Evolutionary conservation across 768 basidiomycete species (phyloP).

Genomic region (Pleurotus eryngii): DNA sequence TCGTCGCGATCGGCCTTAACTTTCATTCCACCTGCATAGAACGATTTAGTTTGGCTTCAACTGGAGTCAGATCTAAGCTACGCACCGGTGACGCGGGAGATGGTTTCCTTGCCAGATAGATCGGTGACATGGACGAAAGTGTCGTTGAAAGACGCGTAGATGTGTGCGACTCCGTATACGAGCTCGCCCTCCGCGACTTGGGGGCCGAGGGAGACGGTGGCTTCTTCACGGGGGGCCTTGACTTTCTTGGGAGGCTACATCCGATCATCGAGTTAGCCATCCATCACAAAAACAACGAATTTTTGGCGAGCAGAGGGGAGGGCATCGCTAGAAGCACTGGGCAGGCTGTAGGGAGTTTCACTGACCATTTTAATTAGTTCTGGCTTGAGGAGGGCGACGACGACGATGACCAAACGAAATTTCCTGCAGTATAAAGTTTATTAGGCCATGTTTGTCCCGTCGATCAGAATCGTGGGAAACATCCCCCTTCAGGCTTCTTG

Average conservation of each 20-base stretch:
- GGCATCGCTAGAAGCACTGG: not conserved
- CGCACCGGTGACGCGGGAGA: constrained; percentile 94
- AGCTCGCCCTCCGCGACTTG: constrained; percentile 95
- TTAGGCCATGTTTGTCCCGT: not conserved
- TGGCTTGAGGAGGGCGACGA: constrained; percentile 32
- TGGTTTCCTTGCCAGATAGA: constrained; percentile 98
- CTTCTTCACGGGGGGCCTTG: constrained; percentile 76
- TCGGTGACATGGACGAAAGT: constrained; percentile 99
- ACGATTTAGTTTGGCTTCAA: not conserved
- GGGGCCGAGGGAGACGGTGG: constrained; percentile 88
- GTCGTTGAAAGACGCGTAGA: constrained; percentile 99
- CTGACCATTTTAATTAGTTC: constrained; percentile 37
- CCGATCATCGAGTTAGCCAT: constrained; percentile 47
- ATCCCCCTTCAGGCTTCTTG: too few species aligned
- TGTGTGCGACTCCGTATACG: constrained; percentile 98
- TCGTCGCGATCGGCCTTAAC: constrained; percentile 99
- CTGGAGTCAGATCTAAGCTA: constrained; percentile 6
- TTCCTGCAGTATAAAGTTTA: not conserved
- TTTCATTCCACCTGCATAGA: constrained; percentile 87
- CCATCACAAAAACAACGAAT: constrained; percentile 32
- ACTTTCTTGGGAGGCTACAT: constrained; percentile 84
- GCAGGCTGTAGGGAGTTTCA: constrained; percentile 9
- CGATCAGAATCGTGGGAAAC: too few species aligned
- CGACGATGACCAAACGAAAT: constrained; percentile 18
- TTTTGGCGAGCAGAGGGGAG: constrained; percentile 1